Conservation (phyloP, 2,329 filamentous ascomycete species). For the Xylaria sp. region DNA sequence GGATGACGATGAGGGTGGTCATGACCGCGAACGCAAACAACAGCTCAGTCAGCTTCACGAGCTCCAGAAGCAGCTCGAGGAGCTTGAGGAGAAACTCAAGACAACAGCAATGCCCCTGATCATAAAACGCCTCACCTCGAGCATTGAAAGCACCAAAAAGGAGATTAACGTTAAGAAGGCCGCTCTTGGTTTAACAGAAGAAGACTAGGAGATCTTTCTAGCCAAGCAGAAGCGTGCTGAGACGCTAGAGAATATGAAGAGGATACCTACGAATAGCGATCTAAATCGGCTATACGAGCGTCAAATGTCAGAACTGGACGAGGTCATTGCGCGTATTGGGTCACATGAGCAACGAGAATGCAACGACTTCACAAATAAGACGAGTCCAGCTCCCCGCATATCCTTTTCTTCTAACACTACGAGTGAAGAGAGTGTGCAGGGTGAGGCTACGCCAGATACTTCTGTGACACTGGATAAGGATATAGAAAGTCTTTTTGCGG, state of each 20-base stretch:
- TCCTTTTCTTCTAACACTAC: neutral
- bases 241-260: neutral
- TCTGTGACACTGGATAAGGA: neutral
- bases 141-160: constrained; percentile 53
- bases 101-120: constrained; percentile 55
- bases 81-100: constrained; percentile 51
- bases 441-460: neutral
- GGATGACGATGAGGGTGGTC: constrained; percentile 59
- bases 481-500: constrained; percentile 5
- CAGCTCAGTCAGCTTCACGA: constrained; percentile 60
- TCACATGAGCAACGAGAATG: neutral
- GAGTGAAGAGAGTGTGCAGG: neutral
- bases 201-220: constrained; percentile 34
- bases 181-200: constrained; percentile 40
- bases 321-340: neutral
- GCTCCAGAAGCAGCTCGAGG: constrained; percentile 49
- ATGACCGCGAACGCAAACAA: constrained; percentile 60
- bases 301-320: neutral
- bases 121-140: constrained; percentile 54
- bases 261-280: neutral
- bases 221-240: constrained; percentile 8
- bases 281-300: neutral
- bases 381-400: neutral
- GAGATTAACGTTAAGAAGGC: constrained; percentile 46
- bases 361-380: neutral